Conservation (phyloP, 2,329 filamentous ascomycete genomes). For the Fusarium pseudograminearum region DNA sequence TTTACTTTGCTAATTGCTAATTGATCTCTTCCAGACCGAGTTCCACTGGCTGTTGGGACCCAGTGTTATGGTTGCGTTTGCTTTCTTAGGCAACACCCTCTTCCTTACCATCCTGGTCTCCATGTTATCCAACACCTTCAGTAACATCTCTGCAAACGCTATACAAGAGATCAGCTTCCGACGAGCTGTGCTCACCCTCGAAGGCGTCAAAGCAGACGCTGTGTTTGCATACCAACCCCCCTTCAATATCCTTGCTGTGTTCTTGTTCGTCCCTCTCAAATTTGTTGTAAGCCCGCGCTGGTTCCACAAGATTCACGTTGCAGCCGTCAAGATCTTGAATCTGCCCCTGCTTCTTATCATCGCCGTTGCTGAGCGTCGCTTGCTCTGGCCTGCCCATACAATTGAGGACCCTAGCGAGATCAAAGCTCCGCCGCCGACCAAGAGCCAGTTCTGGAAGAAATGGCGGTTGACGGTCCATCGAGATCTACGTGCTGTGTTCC, state of each 20-base stretch:
- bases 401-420: constrained; percentile 32
- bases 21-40: constrained; percentile 60
- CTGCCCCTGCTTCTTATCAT: constrained; percentile 79
- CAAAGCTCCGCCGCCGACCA: constrained; percentile 43
- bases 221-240: constrained; percentile 86
- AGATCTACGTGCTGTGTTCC: constrained; percentile 79
- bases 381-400: constrained; percentile 67
- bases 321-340: constrained; percentile 79
- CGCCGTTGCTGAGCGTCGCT: constrained; percentile 75
- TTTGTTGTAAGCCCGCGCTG: constrained; percentile 82
- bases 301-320: constrained; percentile 92
- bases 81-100: constrained; percentile 86
- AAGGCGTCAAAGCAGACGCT: constrained; percentile 86
- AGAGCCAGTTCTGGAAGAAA: constrained; percentile 72
- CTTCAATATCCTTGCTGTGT: constrained; percentile 83
- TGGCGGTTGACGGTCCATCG: constrained; percentile 77
- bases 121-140: constrained; percentile 87
- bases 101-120: constrained; percentile 92
- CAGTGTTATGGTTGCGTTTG: constrained; percentile 83
- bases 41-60: constrained; percentile 86
- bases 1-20: constrained; percentile 10
- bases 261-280: constrained; percentile 80
- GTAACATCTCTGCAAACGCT: constrained; percentile 79
- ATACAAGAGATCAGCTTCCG: constrained; percentile 88
- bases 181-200: constrained; percentile 82